phyloP scores from a whole-genome alignment of 2,329 filamentous ascomycete genomes.

The Thielaviopsis cerberus region DNA sequence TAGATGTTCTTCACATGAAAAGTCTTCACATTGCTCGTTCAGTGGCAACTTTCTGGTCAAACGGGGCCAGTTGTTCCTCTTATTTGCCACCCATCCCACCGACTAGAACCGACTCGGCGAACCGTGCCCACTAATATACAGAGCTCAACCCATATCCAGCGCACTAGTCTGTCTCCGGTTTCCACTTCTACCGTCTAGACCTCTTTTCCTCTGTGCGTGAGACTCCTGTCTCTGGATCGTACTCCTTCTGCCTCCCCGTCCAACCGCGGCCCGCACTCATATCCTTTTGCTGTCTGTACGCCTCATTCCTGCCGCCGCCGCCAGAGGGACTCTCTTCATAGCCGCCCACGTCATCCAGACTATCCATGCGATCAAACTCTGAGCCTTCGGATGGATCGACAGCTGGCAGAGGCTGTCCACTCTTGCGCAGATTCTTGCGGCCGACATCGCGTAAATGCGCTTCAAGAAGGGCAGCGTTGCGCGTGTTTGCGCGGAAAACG shows the following conservation, averaged over 20 bases:
- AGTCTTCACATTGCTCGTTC: too few species aligned
- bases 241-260: not conserved
- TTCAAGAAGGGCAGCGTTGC: conserved; percentile 54
- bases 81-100: too few species aligned
- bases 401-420: conserved; percentile 27
- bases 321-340: not conserved
- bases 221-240: not conserved
- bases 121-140: too few species aligned
- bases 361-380: conserved; percentile 27
- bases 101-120: too few species aligned
- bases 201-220: not conserved
- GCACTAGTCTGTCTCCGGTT: too few species aligned
- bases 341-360: not conserved
- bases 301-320: not conserved
- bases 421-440: conserved; percentile 32
- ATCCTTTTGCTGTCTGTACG: not conserved
- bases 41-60: too few species aligned
- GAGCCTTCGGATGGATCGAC: conserved; percentile 34
- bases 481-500: conserved; percentile 55
- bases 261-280: not conserved
- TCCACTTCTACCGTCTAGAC: too few species aligned
- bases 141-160: too few species aligned
- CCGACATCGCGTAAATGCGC: conserved; percentile 50
- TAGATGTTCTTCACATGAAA: too few species aligned
- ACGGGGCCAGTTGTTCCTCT: too few species aligned